A percentile compares a stretch with the other conserved stretches of the same genome.
phyloP scores from a whole-genome alignment of 169 alveolate species.

The Toxoplasma gondii region DNA sequence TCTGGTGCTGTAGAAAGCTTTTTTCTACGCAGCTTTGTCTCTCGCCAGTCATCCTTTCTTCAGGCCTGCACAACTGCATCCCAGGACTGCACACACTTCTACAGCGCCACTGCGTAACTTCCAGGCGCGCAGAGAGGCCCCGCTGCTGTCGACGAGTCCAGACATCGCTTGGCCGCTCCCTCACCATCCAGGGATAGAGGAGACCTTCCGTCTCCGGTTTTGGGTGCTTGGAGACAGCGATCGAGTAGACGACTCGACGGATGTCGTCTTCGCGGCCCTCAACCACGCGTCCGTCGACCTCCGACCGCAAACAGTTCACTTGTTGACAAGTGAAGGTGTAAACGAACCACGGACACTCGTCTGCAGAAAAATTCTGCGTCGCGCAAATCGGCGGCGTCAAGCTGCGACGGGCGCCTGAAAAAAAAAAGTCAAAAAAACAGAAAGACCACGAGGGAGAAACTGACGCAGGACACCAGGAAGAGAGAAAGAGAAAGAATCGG shows the following conservation, averaged over 20 bases:
- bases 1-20: too few relatives aligned
- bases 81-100: too few relatives aligned
- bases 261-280: constrained; percentile 87
- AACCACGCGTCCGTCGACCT: constrained; percentile 73
- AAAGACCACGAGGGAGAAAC: neutral
- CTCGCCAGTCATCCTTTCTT: too few relatives aligned
- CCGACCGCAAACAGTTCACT: constrained; percentile 84
- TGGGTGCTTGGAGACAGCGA: constrained; percentile 88
- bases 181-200: constrained; percentile 66
- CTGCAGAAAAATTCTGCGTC: constrained; percentile 64
- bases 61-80: too few relatives aligned
- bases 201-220: constrained; percentile 72
- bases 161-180: neutral
- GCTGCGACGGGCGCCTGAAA: constrained; percentile 65
- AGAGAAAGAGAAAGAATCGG: neutral
- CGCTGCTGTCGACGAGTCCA: neutral
- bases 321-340: constrained; percentile 90
- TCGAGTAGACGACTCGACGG: constrained; percentile 87
- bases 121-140: too few relatives aligned
- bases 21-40: too few relatives aligned
- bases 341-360: constrained; percentile 86
- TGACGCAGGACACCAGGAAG: neutral
- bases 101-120: too few relatives aligned
- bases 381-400: constrained; percentile 8
- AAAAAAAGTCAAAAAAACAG: neutral